phyloP scores from a whole-genome alignment of 2,329 filamentous ascomycete genomes.

The Rasamsonia emersonii region DNA sequence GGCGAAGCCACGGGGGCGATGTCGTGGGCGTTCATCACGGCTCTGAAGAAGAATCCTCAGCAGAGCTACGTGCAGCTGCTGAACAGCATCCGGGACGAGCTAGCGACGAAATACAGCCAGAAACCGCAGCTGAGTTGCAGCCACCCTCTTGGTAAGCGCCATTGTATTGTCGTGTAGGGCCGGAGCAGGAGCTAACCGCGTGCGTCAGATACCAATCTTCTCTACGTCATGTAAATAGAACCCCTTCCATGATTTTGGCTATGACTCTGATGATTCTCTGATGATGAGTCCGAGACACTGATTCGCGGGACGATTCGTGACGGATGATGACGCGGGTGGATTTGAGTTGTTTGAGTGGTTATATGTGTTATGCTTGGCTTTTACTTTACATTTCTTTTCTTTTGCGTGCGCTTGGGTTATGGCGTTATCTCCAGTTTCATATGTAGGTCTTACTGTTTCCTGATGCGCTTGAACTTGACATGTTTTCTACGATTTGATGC shows the following conservation, averaged over 20 bases:
- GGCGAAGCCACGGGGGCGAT: slow-evolving; percentile 92
- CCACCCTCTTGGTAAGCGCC: slow-evolving; percentile 76
- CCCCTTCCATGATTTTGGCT: background rate
- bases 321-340: too few species aligned
- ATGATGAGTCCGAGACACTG: too few species aligned
- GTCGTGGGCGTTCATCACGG: slow-evolving; percentile 93
- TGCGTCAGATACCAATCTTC: slow-evolving; percentile 51
- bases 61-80: slow-evolving; percentile 94
- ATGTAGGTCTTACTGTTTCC: too few species aligned
- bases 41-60: slow-evolving; percentile 84
- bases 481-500: too few species aligned
- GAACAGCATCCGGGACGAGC: slow-evolving; percentile 87
- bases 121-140: slow-evolving; percentile 95
- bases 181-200: background rate
- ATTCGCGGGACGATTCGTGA: too few species aligned
- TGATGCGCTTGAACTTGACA: too few species aligned
- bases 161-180: slow-evolving; percentile 7
- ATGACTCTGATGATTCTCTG: slow-evolving; percentile 1
- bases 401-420: too few species aligned
- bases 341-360: too few species aligned
- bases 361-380: too few species aligned
- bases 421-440: too few species aligned
- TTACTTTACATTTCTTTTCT: too few species aligned
- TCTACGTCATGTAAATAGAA: slow-evolving; percentile 57
- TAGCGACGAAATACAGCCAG: slow-evolving; percentile 79